These are phyloP conservation scores for Teratosphaeriaceae sp. DNA, from an alignment of 2,329 filamentous ascomycete genomes.

Conservation along the genomic window DNA sequence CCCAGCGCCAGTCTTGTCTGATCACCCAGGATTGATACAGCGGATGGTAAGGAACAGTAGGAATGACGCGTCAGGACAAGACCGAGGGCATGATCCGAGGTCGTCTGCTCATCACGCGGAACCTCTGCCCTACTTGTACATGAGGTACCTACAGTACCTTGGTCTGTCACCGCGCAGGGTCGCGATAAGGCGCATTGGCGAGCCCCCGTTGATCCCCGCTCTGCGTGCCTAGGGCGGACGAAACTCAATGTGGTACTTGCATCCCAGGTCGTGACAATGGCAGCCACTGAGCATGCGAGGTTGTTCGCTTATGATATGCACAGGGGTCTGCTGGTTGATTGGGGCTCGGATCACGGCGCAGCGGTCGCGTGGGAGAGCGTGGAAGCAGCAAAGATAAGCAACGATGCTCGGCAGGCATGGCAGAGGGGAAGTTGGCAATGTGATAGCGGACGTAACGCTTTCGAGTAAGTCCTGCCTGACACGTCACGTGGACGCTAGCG, in stretches of 20 bases:
- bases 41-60: too few species aligned
- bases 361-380: neutral
- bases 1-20: too few species aligned
- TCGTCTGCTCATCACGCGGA: neutral
- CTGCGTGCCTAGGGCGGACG: neutral
- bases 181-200: slow-evolving; percentile 1
- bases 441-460: neutral
- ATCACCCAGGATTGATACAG: neutral
- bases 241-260: slow-evolving; percentile 2
- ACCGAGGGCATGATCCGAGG: too few species aligned
- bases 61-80: too few species aligned
- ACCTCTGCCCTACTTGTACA: slow-evolving; percentile 1
- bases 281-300: neutral
- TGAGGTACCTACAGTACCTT: neutral
- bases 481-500: too few species aligned
- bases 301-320: too few species aligned
- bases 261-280: neutral
- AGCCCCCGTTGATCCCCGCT: neutral
- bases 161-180: neutral
- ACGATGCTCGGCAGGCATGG: neutral
- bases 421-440: neutral
- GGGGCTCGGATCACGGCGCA: too few species aligned
- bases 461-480: neutral
- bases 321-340: too few species aligned
- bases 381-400: slow-evolving; percentile 1